Base-by-base conservation (phyloP, 257 asterid species). In the Marsdenia floribunda region DNA sequence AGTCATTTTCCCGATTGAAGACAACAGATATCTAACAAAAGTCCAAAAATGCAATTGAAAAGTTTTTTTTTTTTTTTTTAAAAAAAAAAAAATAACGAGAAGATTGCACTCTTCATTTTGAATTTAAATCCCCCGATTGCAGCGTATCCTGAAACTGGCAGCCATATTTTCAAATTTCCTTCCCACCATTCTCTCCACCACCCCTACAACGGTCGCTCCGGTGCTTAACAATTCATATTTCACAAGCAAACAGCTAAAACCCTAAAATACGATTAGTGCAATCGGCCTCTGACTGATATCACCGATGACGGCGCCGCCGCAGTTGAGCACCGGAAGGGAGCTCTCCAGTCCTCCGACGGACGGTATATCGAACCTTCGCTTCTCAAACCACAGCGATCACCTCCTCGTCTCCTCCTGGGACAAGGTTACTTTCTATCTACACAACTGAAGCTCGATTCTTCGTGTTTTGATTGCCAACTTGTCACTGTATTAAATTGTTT, bases 351-450 rank as follows among this genome's bases (percentile, higher is more conserved):
- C 97, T 35, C 97, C 96, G 44, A 75, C 82, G 1, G 97, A 91
- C 82, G 97, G 97, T 14, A 83, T 91, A 72, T 83, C 97, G 22
- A 91, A 88, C 79, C 91, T 91, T 68, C 90, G 95, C 1, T 91
- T 91, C 88, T 91, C 97, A 72, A 91, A 90, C 79, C 95, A 91
- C 87, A 87, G 89, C 40, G 96, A 91, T 65, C 84, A 84, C 77
- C 97, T 91, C 71, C 90, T 91, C 29, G 97, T 91, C 44, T 90
- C 97, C 35, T 91, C 96, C 21, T 91, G 97, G 97, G 97, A 91
- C 83, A 90, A 87, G 91, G 96, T 88, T 60, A n/a, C 38, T 76
- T 63, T 72, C 72, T 66, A 29, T n/a, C n/a, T n/a, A 58, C 11
- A 8, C 21, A 3, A 14, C 22, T 72, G 26, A 16, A 33, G 68